Conservation (phyloP, 1,139 yeast species). For the Nadsonia starkeyi-henricii region DNA sequence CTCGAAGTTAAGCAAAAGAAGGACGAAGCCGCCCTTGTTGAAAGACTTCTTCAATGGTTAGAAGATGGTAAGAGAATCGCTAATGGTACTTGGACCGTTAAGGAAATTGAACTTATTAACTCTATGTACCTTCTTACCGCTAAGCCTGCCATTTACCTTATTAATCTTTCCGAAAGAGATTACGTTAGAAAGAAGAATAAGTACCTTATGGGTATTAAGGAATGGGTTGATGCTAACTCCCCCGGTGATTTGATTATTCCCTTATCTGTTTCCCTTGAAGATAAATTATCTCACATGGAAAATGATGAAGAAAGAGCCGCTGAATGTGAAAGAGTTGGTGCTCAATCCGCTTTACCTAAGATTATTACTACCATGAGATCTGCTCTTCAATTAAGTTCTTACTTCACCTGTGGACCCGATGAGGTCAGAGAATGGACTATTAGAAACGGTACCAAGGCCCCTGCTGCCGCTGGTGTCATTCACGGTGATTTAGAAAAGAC, state of each 20-base stretch:
- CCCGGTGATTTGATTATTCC: constrained; percentile 95
- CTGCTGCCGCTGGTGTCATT: constrained; percentile 75
- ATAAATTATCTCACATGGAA: constrained; percentile 78
- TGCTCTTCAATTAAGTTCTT: constrained; percentile 53
- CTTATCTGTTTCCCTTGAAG: constrained; percentile 84
- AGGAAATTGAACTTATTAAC: constrained; percentile 84
- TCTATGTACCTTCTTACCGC: constrained; percentile 74
- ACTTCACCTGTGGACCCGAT: constrained; percentile 68
- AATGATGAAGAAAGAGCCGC: constrained; percentile 84
- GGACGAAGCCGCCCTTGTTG: constrained; percentile 77
- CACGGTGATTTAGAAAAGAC: constrained; percentile 71
- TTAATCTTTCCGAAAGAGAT: constrained; percentile 88
- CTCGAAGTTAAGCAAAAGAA: constrained; percentile 88
- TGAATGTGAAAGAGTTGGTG: constrained; percentile 63
- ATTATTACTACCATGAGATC: constrained; percentile 52
- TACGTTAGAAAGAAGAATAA: constrained; percentile 96
- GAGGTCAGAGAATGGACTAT: constrained; percentile 81
- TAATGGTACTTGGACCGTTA: constrained; percentile 75
- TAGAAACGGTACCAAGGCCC: constrained; percentile 51
- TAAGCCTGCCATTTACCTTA: constrained; percentile 88
- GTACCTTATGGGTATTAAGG: constrained; percentile 78
- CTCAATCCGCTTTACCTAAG: constrained; percentile 71
- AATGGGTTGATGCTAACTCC: constrained; percentile 90
- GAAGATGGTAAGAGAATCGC: constrained; percentile 85
- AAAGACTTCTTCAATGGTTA: constrained; percentile 58